Base-by-base conservation (phyloP, 78 protist genomes). In the Cavenderia fasciculata region DNA sequence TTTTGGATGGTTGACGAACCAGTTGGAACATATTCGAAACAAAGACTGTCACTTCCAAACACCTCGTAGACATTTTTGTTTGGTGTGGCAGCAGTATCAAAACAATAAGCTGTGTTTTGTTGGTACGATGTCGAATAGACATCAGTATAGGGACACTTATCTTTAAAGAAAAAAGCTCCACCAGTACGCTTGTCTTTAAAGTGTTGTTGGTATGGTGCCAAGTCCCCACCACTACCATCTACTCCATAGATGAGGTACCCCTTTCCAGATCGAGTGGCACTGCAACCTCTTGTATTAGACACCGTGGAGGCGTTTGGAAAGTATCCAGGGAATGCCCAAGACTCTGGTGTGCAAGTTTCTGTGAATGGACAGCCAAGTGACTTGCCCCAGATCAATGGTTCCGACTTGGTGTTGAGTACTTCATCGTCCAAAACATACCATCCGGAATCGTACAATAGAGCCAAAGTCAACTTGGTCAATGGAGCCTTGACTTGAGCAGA, bases 361-460 rank as follows among this genome's bases (percentile, higher is more conserved):
- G 72, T 63, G 21, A 63, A 63, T 38, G 72, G 72, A 14, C 72
- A 63, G 41, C 84, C 84, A 4, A n/a, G 11, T n/a, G 52, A 57
- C 61, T 57, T 74, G 41, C 84, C 84, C 84, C 84, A 74, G 5
- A 74, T 31, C 31, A 52, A 40, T 38, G 47, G 63, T 4, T 74
- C 84, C n/a, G 33, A 46, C 6, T 41, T 25, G 8, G 10, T 16
- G 16, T 57, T 16, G 33, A 33, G 19, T 11, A 59, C 33, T 16
- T 59, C 4, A 21, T 63, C 38, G 72, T 43, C 1, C 19, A 63
- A n/a, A 21, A 43, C 72, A 34, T 36, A 74, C 68, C 68, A 74
- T 25, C 84, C 84, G 57, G 70, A 31, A 25, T 74, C 84, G 16
- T 74, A 41, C 19, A 74, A 36, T 0, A 57, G 23, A 16, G 84